Base-by-base conservation (phyloP, 176 grass and related monocot genomes). In the Thinopyrum elongatum region DNA sequence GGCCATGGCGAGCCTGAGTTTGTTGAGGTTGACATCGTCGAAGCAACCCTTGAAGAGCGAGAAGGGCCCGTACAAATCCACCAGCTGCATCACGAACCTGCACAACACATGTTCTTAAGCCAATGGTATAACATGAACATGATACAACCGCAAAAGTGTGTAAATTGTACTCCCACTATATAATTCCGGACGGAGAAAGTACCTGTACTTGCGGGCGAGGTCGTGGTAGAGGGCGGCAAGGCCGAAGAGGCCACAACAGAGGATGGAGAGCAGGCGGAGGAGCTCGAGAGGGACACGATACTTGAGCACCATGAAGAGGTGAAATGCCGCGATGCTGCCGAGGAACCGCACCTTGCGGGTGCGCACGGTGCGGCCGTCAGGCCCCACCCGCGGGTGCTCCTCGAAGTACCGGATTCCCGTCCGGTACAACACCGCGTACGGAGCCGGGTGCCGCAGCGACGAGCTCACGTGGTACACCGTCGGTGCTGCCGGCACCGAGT, bases 11-110 rank as follows among this genome's bases (percentile, higher is more conserved):
- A 51, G 3, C 23, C 88, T 29, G 4, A 90, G 78, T 35, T 17
- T 79, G 49, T 88, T 67, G 34, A 85, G 28, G 85, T 90, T 93
- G 3, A 9, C 23, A 82, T 90, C 91, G 30, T 93, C 88, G 49
- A 93, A 93, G 88, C 84, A 90, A 10, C 88, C 91, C 66, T 61
- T 88, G 92, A 93, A 97, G 51, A 91, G 91, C 26, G 84, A 57
- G 80, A 92, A 97, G 0, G 95, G 95, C 2, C 86, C 66, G 64
- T 94, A 94, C 13, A 97, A 84, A 7, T 93, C 88, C 57, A 93
- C 84, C 14, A 97, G 90, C 34, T 81, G 90, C 92, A 90, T 91
- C 34, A 90, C 74, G 23, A 86, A 94, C 13, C 22, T 63, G 0
- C 10, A 26, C 60, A 0, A 58, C 3, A 2, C 53, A 58, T 22